Evolutionary conservation across 805 yeast species (phyloP).

Genomic region (Yarrowia osloensis): DNA sequence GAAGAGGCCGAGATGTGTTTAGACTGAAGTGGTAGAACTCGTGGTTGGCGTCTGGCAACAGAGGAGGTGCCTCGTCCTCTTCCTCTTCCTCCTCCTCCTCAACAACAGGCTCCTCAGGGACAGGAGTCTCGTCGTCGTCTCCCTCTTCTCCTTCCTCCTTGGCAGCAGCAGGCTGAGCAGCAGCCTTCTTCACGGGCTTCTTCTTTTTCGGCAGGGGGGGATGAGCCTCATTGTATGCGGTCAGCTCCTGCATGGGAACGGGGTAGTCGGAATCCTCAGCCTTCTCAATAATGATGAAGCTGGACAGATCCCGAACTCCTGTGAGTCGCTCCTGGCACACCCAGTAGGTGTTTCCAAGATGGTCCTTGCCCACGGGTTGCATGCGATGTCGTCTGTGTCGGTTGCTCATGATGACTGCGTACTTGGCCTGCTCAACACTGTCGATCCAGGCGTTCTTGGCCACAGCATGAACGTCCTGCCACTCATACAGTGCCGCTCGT

Average conservation of each 20-base stretch:
- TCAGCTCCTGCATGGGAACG: conserved; percentile 13
- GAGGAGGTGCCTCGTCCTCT: background rate
- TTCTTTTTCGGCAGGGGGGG: conserved; percentile 16
- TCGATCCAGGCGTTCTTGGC: conserved; percentile 24
- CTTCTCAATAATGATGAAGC: conserved; percentile 18
- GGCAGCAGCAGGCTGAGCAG: background rate
- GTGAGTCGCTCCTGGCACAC: conserved; percentile 24
- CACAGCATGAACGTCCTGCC: conserved; percentile 10
- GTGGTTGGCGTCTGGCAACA: conserved; percentile 3
- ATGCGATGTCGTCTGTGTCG: conserved; percentile 22
- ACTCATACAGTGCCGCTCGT: conserved; percentile 18
- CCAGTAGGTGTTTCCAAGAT: conserved; percentile 28
- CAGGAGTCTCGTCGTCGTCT: background rate
- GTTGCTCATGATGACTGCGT: conserved; percentile 13
- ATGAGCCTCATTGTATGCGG: conserved; percentile 12
- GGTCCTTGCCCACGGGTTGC: conserved; percentile 22
- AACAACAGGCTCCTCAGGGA: background rate
- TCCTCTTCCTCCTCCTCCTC: background rate
- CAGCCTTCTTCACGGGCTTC: conserved; percentile 6
- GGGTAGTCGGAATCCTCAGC: conserved; percentile 4
- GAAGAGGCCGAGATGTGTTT: conserved; percentile 19
- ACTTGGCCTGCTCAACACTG: conserved; percentile 21
- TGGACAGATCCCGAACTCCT: conserved; percentile 14
- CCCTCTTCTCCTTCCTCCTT: background rate
- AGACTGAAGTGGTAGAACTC: conserved; percentile 21